phyloP scores from a whole-genome alignment of 2,329 filamentous ascomycete species.

The Macrophomina phaseolina region DNA sequence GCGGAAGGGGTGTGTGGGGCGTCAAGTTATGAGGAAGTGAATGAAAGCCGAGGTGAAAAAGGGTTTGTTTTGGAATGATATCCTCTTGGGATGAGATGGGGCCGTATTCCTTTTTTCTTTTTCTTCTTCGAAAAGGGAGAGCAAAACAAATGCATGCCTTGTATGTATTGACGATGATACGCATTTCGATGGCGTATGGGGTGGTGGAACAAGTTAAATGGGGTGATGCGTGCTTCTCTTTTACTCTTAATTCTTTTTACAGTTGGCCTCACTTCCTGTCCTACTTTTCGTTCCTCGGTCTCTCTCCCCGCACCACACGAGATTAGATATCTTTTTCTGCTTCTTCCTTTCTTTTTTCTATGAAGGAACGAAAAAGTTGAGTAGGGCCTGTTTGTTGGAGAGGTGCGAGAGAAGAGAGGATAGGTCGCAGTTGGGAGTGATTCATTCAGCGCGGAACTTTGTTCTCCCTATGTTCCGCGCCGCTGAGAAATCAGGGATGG shows the following conservation, averaged over 20 bases:
- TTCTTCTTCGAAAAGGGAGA: neutral
- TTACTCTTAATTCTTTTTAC: neutral
- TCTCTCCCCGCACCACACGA: neutral
- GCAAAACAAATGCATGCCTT: neutral
- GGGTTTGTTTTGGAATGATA: neutral
- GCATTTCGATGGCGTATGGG: constrained; percentile 28
- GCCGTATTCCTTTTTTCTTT: neutral
- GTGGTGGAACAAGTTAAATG: neutral
- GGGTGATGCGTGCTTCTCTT: constrained; percentile 5
- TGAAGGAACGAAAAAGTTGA: neutral
- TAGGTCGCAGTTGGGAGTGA: too few relatives aligned
- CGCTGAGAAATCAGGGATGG: too few relatives aligned
- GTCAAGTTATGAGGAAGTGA: constrained; percentile 56
- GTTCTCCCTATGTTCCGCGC: too few relatives aligned
- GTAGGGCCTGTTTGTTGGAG: neutral
- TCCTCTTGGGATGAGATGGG: neutral
- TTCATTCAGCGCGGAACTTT: too few relatives aligned
- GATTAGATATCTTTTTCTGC: constrained; percentile 18
- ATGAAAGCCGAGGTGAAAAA: neutral
- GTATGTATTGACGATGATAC: constrained; percentile 26
- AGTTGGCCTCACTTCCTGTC: neutral
- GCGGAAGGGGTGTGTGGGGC: constrained; percentile 81
- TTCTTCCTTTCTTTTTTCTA: constrained; percentile 1
- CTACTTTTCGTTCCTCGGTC: neutral
- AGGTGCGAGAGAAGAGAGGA: too few relatives aligned